Evolutionary conservation across 768 basidiomycete genomes (phyloP).

Genomic region (Cystobasidium onofrii): DNA sequence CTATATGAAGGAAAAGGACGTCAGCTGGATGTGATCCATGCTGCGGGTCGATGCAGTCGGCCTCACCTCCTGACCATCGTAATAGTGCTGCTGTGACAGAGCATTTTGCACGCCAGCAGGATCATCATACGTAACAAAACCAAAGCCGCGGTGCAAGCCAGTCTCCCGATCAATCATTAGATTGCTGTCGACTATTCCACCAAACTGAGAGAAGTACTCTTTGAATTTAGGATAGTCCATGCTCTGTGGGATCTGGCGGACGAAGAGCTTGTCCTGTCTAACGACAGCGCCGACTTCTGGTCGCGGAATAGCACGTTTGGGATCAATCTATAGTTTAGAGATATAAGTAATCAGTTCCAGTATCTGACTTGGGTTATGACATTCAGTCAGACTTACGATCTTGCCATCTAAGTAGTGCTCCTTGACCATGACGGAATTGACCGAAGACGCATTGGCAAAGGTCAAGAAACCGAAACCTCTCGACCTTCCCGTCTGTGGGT

Average conservation of each 20-base stretch:
- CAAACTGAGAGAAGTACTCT: constrained; percentile 85
- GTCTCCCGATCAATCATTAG: constrained; percentile 98
- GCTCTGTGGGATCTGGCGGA: constrained; percentile 81
- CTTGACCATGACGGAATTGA: constrained; percentile 89
- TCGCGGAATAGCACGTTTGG: constrained; percentile 95
- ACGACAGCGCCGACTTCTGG: constrained; percentile 80
- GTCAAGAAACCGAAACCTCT: constrained; percentile 97
- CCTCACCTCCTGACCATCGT: constrained; percentile 90
- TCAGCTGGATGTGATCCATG: too few relatives aligned
- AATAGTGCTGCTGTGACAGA: constrained; percentile 78
- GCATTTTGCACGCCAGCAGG: constrained; percentile 82
- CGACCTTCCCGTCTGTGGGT: constrained; percentile 75
- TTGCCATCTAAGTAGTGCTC: constrained; percentile 95
- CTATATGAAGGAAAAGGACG: constrained; percentile 49
- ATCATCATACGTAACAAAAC: constrained; percentile 85
- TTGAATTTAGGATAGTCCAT: constrained; percentile 92
- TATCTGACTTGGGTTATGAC: background rate
- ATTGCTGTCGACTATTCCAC: constrained; percentile 91
- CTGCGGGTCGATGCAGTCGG: constrained; percentile 31
- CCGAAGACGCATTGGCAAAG: constrained; percentile 82
- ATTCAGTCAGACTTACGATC: constrained; percentile 59
- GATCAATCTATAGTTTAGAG: constrained; percentile 70
- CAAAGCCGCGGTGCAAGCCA: constrained; percentile 90
- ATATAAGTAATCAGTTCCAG: background rate
- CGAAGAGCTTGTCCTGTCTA: constrained; percentile 74